Evolutionary conservation across 1,284 basidiomycete species (phyloP), one percentile per base, ranked within the genome.

Genomic region (Volvariella surrecta): DNA sequence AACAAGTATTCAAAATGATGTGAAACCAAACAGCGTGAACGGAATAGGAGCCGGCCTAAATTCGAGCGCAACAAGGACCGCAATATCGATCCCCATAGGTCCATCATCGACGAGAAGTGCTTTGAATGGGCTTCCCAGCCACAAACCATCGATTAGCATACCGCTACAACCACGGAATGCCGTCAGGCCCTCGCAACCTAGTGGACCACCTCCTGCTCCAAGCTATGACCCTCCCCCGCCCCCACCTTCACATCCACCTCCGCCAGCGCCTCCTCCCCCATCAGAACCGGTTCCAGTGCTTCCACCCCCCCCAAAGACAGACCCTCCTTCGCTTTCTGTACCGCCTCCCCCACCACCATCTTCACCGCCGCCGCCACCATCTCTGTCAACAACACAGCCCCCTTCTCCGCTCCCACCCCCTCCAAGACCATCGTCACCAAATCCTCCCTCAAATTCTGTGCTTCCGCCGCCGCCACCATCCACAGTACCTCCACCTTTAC

Each of bases 151-250:
- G 1, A 49, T 59, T n/a, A 54, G 57, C 39, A 52, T 61, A 38
- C 51, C 60, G 4, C 52, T 60, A 32, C 57, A 56, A 20, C 52
- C 52, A 35, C 55, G 52, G 32, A 37, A 42, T 42, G 38, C 28
- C 39, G 17, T 38, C 34, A 39, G 50, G 34, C 46, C 52, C 32
- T 43, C 43, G 40, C 54, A 42, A 32, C 54, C 52, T 37, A 49
- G 49, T 39, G 54, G 53, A 13, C 55, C 59, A 35, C 54, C 53
- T 15, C 55, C 59, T 44, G 58, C 59, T 1, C 58, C 63, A 34
- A 49, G 45, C 15, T 47, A 49, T 22, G 56, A 50, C 30, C 54
- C 48, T 18, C 58, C 60, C 22, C 53, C 59, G 6, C 50, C 58
- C 22, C 49, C 56, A 10, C 42, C 51, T 32, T 50, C 49, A 10